Evolutionary conservation across 352 stramenopile species (phyloP).

Genomic region (Thalassiosira exigua): DNA sequence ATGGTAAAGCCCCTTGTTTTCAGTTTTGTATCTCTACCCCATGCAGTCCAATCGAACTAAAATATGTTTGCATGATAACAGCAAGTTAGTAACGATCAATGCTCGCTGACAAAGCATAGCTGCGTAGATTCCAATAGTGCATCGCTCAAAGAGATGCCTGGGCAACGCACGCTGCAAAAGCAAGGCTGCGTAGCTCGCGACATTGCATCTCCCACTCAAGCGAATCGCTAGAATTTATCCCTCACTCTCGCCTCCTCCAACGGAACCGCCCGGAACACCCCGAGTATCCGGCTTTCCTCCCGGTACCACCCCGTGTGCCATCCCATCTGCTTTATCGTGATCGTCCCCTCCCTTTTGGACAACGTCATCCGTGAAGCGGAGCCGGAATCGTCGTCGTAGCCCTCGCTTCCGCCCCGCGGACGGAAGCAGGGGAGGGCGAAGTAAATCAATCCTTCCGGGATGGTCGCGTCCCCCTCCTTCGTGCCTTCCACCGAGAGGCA

Average conservation of each 20-base stretch:
- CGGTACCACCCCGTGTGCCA: conserved; percentile 80
- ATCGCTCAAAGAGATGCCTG: no score
- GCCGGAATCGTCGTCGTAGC: conserved; percentile 13
- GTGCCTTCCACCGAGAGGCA: conserved; percentile 67
- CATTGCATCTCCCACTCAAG: no score
- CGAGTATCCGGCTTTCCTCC: conserved; percentile 77
- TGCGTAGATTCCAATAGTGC: no score
- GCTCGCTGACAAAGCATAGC: no score
- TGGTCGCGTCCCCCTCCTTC: conserved; percentile 64
- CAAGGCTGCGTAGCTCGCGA: no score
- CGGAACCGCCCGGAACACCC: conserved; percentile 63
- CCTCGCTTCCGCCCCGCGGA: no score
- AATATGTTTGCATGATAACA: no score
- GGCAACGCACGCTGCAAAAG: no score
- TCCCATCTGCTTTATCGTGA: conserved; percentile 75
- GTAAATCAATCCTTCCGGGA: conserved; percentile 69
- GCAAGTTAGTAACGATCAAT: no score
- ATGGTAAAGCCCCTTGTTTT: no score
- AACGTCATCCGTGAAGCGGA: conserved; percentile 32
- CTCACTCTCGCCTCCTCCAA: conserved; percentile 45
- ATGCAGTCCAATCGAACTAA: no score
- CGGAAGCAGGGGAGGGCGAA: conserved; percentile 79
- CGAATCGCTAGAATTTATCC: conserved; percentile 68
- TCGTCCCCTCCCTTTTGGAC: conserved; percentile 70
- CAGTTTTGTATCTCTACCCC: no score